phyloP scores from a whole-genome alignment of 2,329 filamentous ascomycete genomes.

The Colletotrichum abscissum region DNA sequence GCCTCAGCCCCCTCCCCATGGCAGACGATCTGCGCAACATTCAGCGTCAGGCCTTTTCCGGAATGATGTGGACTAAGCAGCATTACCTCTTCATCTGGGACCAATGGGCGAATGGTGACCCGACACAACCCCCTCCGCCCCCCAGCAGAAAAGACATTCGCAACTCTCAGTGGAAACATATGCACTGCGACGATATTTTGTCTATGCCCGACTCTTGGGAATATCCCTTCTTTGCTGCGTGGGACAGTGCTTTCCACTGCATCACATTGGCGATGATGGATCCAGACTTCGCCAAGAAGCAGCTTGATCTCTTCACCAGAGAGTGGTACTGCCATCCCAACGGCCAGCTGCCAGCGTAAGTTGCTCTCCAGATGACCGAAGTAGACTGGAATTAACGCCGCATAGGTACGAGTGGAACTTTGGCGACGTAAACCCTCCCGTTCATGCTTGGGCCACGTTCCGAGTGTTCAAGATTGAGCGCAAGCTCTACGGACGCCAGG shows the following conservation, averaged over 20 bases:
- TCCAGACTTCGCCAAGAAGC: constrained; percentile 97
- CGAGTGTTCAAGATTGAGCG: constrained; percentile 98
- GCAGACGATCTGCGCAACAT: constrained; percentile 93
- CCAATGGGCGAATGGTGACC: constrained; percentile 96
- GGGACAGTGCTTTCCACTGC: constrained; percentile 97
- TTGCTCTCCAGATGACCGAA: constrained; percentile 23
- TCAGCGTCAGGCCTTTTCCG: constrained; percentile 91
- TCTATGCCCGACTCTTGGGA: constrained; percentile 99
- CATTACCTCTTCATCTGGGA: constrained; percentile 98
- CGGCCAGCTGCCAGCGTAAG: constrained; percentile 88
- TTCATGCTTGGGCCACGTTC: constrained; percentile 97
- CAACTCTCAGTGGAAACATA: constrained; percentile 92
- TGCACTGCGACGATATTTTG: constrained; percentile 93
- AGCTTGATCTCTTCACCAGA: constrained; percentile 92
- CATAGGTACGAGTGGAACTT: constrained; percentile 91
- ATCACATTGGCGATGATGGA: constrained; percentile 97
- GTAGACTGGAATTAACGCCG: constrained; percentile 35
- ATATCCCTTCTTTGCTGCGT: constrained; percentile 97
- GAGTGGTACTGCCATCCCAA: constrained; percentile 99
- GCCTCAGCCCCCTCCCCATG: constrained; percentile 93
- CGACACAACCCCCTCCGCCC: constrained; percentile 87
- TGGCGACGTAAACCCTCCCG: constrained; percentile 94
- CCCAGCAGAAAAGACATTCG: constrained; percentile 81
- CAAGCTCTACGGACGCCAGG: constrained; percentile 94
- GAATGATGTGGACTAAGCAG: constrained; percentile 99